These are phyloP conservation scores for Diddensiella transvaalensis DNA, from an alignment of 805 yeast species.

Conservation along the genomic window DNA sequence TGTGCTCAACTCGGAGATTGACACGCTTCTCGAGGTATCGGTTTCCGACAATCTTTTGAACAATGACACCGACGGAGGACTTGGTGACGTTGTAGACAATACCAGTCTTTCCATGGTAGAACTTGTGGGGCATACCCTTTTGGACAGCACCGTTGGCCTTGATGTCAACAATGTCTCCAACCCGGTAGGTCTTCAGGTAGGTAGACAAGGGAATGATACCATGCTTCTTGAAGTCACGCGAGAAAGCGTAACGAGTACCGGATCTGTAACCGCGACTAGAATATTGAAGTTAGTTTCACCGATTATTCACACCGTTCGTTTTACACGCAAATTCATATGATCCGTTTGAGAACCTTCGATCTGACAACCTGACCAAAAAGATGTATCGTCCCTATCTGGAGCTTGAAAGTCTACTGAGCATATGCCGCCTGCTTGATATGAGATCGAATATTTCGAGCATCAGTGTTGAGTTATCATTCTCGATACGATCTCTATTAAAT, in stretches of 20 bases:
- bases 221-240: constrained; percentile 98
- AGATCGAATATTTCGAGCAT: no score
- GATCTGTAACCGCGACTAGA: constrained; percentile 96
- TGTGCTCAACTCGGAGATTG: constrained; percentile 97
- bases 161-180: constrained; percentile 99
- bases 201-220: constrained; percentile 93
- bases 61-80: constrained; percentile 95
- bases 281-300: no score
- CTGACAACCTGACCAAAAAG: no score
- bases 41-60: constrained; percentile 98
- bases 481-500: no score
- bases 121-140: constrained; percentile 99
- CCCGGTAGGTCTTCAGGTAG: constrained; percentile 96
- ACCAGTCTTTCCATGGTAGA: constrained; percentile 99
- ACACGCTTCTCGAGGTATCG: constrained; percentile 99
- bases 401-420: no score
- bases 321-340: no score
- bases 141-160: constrained; percentile 99
- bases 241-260: constrained; percentile 99
- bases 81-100: constrained; percentile 98
- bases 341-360: no score
- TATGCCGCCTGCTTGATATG: no score
- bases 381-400: no score
- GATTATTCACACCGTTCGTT: no score
- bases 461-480: no score